These are phyloP conservation scores for Evernia prunastri DNA, from an alignment of 495 filamentous ascomycete genomes.

Conservation along the genomic window DNA sequence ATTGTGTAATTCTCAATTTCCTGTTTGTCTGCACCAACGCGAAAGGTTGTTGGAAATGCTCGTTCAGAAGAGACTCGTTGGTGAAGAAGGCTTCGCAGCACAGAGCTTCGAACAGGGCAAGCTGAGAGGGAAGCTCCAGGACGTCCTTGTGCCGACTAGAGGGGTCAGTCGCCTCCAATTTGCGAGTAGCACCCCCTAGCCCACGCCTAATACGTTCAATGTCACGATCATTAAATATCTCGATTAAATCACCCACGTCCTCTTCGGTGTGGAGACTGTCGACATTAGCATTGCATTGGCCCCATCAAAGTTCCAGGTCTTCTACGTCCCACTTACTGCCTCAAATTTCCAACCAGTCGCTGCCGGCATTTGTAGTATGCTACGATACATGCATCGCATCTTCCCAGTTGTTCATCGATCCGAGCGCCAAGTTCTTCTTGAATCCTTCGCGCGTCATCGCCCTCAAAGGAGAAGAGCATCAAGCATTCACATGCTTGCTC, in stretches of 20 bases:
- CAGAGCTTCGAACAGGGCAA: slow-evolving; percentile 58
- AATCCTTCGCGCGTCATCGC: slow-evolving; percentile 53
- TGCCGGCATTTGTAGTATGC: slow-evolving; percentile 71
- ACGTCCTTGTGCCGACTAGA: slow-evolving; percentile 43
- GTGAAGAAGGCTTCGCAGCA: slow-evolving; percentile 55
- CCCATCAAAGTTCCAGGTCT: not conserved
- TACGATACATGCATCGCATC: slow-evolving; percentile 73
- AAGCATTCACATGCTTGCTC: slow-evolving; percentile 56
- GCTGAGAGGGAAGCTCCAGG: slow-evolving; percentile 44
- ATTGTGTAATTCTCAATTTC: slow-evolving; percentile 59
- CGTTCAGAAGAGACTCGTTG: slow-evolving; percentile 44
- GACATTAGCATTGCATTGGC: slow-evolving; percentile 9
- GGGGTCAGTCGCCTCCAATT: slow-evolving; percentile 44
- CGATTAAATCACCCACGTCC: slow-evolving; percentile 50
- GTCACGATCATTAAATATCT: slow-evolving; percentile 52
- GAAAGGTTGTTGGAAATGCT: slow-evolving; percentile 72
- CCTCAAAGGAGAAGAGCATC: slow-evolving; percentile 59
- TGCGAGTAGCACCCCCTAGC: slow-evolving; percentile 42
- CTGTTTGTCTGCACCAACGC: slow-evolving; percentile 65
- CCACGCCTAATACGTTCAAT: slow-evolving; percentile 56
- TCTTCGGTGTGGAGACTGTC: slow-evolving; percentile 53
- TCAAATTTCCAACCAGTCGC: slow-evolving; percentile 54
- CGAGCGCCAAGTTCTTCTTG: slow-evolving; percentile 52
- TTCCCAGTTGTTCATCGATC: slow-evolving; percentile 50
- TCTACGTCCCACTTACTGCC: slow-evolving; percentile 36